A percentile compares a stretch with the other conserved stretches of the same genome.
Evolutionary conservation across 768 basidiomycete species (phyloP).

Genomic region (Sarcomyxa edulis): DNA sequence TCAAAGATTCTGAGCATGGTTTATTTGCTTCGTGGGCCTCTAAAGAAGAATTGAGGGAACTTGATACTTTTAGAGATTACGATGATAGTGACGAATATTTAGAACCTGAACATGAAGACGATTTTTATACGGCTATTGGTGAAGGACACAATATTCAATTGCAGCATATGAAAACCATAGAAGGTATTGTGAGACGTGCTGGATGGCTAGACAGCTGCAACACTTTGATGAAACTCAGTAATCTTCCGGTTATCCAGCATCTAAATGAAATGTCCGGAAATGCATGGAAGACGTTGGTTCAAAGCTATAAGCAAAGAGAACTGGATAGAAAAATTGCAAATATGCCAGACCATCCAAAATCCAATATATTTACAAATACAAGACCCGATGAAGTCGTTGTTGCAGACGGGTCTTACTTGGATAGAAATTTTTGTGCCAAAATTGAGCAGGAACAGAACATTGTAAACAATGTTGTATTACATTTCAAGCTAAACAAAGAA

Average conservation of each 20-base stretch:
- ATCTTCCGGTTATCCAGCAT: neutral
- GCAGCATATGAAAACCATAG: slow-evolving; percentile 1
- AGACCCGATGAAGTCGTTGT: neutral
- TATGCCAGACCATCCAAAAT: no score
- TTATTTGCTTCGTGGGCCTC: neutral
- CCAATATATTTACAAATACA: neutral
- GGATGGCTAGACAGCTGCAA: slow-evolving; percentile 2
- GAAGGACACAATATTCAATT: neutral
- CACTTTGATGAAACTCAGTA: neutral
- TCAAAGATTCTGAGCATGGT: slow-evolving; percentile 3
- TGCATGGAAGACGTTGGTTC: slow-evolving; percentile 1
- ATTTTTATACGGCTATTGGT: neutral
- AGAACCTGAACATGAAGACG: neutral
- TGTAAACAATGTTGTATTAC: neutral
- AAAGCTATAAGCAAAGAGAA: neutral
- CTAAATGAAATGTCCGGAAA: neutral
- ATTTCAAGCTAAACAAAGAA: slow-evolving; percentile 21
- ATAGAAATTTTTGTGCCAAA: neutral
- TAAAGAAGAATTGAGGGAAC: neutral
- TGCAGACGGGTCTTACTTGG: slow-evolving; percentile 5
- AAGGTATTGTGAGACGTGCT: neutral
- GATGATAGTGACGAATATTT: neutral
- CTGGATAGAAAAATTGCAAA: neutral
- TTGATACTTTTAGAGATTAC: slow-evolving; percentile 1
- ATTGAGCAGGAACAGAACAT: neutral